Evolutionary conservation across 176 grass and related monocot species (phyloP).

Genomic region (barley (Hordeum vulgare)): DNA sequence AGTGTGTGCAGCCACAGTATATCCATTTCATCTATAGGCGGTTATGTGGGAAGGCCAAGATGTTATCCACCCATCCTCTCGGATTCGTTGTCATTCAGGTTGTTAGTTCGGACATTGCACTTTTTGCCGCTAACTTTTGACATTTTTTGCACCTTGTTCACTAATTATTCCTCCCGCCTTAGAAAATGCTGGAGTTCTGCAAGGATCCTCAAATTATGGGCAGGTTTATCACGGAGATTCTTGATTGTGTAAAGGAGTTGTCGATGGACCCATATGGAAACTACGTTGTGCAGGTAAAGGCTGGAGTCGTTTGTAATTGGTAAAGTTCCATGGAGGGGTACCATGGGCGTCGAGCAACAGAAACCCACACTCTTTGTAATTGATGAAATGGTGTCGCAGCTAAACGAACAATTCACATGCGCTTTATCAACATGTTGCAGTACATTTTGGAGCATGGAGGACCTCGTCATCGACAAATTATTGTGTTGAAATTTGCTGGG

Average conservation of each 20-base stretch:
- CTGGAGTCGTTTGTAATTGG: not conserved
- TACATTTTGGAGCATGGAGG: slow-evolving; percentile 49
- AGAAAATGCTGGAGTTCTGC: slow-evolving; percentile 45
- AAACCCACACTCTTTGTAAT: no score
- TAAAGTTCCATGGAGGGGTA: no score
- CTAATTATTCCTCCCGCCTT: not conserved
- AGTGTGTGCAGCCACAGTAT: slow-evolving; percentile 36
- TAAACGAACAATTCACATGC: not conserved
- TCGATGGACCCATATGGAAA: slow-evolving; percentile 43
- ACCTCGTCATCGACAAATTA: not conserved
- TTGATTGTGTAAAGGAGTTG: slow-evolving; percentile 19
- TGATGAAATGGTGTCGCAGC: not conserved
- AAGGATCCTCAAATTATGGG: slow-evolving; percentile 20
- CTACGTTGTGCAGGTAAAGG: slow-evolving; percentile 49
- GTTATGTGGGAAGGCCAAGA: slow-evolving; percentile 17
- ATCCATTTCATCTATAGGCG: slow-evolving; percentile 32
- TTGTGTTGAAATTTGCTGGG: slow-evolving; percentile 23
- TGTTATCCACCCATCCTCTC: slow-evolving; percentile 24
- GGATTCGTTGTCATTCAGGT: slow-evolving; percentile 54
- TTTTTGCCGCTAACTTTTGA: not conserved
- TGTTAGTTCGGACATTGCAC: not conserved
- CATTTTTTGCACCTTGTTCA: not conserved
- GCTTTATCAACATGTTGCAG: slow-evolving; percentile 1
- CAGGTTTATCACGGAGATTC: slow-evolving; percentile 17
- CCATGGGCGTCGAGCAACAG: no score